Base-by-base conservation (phyloP, 192 early-diverging fungal species). In the Coemansia sp. region DNA sequence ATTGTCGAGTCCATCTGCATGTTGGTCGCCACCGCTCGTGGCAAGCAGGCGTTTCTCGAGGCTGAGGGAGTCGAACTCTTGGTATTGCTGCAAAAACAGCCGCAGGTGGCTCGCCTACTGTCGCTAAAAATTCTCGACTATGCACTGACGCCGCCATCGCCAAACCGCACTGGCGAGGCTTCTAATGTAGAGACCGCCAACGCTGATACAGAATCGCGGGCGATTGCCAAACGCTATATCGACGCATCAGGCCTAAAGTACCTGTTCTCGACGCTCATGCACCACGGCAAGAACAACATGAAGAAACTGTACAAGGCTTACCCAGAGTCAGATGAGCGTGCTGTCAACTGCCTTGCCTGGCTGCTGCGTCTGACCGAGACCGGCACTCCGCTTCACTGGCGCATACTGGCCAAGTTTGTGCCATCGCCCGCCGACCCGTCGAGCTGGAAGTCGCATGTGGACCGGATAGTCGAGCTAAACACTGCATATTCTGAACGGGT, bases 11-110 rank as follows among this genome's bases (percentile, higher is more conserved):
- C 84, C 5, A 54, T 98, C 14, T 94, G 91, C 73, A 85, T 85
- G 19, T 68, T 84, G n/a, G 61, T 97, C 23, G 72, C 72, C 16
- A 88, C 90, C 43, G 73, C 82, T 4, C 82, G 85, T 52, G 88
- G 85, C 45, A 96, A 97, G 79, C 61, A 60, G 43, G 48, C 61
- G 13, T 97, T 99, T 72, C 63, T 92, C 10, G 85, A 93, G 29
- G 84, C 73, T 0, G 95, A 98, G 66, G 97, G 97, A 12, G 77
- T 96, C 19, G 95, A 97, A 65, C 66, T 97, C 50, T 89, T 99
- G 91, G 74, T 94, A 18, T 78, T 97, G 29, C 85, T 96, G 84
- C 81, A 95, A 66, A 92, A 92, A 88, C 91, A 94, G 73, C 88
- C 86, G 57, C 66, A 74, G 22, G 85, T 94, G 74, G 77, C 89